Evolutionary conservation across 2,329 filamentous ascomycete species (phyloP), one percentile per base, ranked within the genome.

Genomic region (Colletotrichum sp.): DNA sequence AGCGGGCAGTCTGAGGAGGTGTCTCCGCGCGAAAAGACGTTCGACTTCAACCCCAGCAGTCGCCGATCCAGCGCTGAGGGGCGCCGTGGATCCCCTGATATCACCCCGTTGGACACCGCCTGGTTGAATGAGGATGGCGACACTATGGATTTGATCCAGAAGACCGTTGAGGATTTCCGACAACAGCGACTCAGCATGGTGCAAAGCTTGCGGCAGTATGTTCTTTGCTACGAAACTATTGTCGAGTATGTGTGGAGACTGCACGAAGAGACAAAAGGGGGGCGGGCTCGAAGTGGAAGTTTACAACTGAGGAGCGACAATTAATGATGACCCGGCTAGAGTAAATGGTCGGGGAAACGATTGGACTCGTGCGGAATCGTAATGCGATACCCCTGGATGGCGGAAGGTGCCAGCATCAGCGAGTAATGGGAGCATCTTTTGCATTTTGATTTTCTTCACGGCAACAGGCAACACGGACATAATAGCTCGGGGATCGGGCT

Each of bases 181-280:
- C 88, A 90, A 65, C 97, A 99, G 86, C 89, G 97, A 78, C 86
- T 98, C 25, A 98, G 96, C 85, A 99, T 99, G 96, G 96, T 99
- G 59, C 97, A 99, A 85, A 98, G 94, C 81, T 87, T 99, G 74
- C 90, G 95, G 77, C 97, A 99, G 84, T 99, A 94, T 86, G 96
- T 98, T 66, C 91, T 99, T 39, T 99, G 97, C 84, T 99, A 99
- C 84, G 97, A 99, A 87, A 98, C 95, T 55, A 90, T 99, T 8
- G 87, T 98, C 71, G 96, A 99, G 85, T 99, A 96, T 96, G 85
- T 97, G 32, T 86, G 85, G 80, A 85, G 90, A 78, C 80, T 88
- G 52, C 87, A 91, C 70, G 88, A 88, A 59, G 78, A 77, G 13
- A 77, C 39, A 76, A 76, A 63, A 68, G 76, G 67, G 11, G 77